Base-by-base conservation (phyloP, 139 green algal species). In the Chlamydomonas sphaeroides region DNA sequence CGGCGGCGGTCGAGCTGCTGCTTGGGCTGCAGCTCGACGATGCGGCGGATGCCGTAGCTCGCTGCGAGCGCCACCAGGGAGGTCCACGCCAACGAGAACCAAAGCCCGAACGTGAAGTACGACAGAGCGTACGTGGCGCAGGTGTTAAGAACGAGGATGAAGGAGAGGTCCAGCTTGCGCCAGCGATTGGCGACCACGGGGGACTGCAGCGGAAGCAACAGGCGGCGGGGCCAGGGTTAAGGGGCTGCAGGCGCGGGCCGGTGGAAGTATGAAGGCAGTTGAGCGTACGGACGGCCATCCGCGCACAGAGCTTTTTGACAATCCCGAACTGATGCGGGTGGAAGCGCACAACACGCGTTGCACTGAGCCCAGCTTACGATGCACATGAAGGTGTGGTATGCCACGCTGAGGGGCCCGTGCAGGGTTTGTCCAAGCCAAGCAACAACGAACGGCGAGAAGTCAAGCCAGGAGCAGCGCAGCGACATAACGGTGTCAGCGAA, bases 121-220 rank as follows among this genome's bases (percentile, higher is more conserved):
- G 79, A 70, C 32, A 85, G 68, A 5, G 67, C 68, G 69, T 79
- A 85, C 0, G 79, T 85, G 53, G 79, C 79, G 68, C 68, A 79
- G 25, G 68, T 75, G 57, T 85, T 85, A 23, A 85, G 59, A 0
- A 85, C 68, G 8, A 85, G 68, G 59, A 85, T 85, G 45, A 85
- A 79, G 68, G 68, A 71, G 26, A 85, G 79, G 42, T 85, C 79
- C 42, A 79, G 68, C n/a, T 75, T 75, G 30, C 79, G 53, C 67
- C 69, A 85, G 41, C 51, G 35, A 57, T 85, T 85, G 39, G 79
- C 79, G 5, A 78, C 56, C 21, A 35, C 17, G 4, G 68, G 78
- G 8, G 65, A 84, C 63, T 83, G 45, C 15, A 23, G 51, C 33
- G 45, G 18, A 25, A 30, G n/a, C n/a, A n/a, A n/a, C n/a, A n/a